Base-by-base conservation (phyloP, 2,329 filamentous ascomycete species). In the Ophiostoma sp. region DNA sequence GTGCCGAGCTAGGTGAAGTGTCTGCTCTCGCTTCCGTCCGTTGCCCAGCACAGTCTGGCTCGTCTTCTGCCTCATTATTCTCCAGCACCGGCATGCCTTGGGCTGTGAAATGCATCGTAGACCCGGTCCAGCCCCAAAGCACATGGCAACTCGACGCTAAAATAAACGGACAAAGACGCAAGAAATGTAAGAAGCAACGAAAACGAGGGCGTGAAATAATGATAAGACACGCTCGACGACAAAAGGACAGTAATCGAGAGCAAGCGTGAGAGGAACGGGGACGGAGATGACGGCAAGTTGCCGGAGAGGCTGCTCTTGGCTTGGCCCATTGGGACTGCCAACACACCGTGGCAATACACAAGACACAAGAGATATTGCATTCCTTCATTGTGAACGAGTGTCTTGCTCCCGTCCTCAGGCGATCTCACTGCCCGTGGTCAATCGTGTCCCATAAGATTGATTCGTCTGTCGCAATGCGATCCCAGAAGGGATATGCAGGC, bases 81-180 rank as follows among this genome's bases (percentile, higher is more conserved):
- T 62, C 38, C 36, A 41, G 58, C 58, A 55, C 49, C 49, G 49
- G 49, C 49, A 55, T 55, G 49, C 4, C n/a, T 62, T 58, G 18
- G 27, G 52, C 52, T 38, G 42, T 18, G 27, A 47, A 47, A 14
- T 47, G 45, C 45, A 44, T 44, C 42, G 45, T 11, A 47, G 47
- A n/a, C 47, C 47, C 42, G 12, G 55, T 6, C 66, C 38, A n/a
- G 44, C 8, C 18, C 7, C 8, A 47, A 64, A 27, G 52, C 55
- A 55, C n/a, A 64, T 47, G 52, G 44, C 55, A 66, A 42, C 36
- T 40, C 40, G 52, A 49, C 42, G 66, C 40, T 40, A 62, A 67
- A 18, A 18, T 42, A 49, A 18, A 27, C 27, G 27, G 27, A 55
- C 49, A 55, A 55, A 55, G 49, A 55, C n/a, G 18, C 18, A 18